A percentile compares a stretch with the other conserved stretches of the same genome.
These are phyloP conservation scores for Torrubiellomyces zombiae DNA, from an alignment of 2,329 filamentous ascomycete genomes.

Conservation along the genomic window DNA sequence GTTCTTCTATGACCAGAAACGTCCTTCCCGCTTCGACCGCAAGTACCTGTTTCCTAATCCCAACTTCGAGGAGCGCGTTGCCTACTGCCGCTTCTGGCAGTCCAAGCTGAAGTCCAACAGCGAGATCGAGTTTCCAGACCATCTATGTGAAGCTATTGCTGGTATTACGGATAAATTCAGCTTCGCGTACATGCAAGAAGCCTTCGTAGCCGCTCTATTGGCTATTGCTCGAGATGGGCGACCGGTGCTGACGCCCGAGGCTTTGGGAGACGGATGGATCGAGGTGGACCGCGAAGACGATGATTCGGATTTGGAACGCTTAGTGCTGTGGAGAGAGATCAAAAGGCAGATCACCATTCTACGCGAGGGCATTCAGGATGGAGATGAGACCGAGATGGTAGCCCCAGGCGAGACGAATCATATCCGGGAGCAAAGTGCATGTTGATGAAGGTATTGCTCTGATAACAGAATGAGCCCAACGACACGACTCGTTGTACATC, in stretches of 20 bases:
- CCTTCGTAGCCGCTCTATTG: slow-evolving; percentile 46
- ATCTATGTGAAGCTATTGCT: slow-evolving; percentile 40
- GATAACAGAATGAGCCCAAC: too few relatives aligned
- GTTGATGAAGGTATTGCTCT: too few relatives aligned
- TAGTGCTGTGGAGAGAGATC: slow-evolving; percentile 43
- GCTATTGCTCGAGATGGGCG: slow-evolving; percentile 30
- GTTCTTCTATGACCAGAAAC: slow-evolving; percentile 29
- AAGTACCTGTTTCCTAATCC: slow-evolving; percentile 51
- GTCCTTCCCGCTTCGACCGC: slow-evolving; percentile 48
- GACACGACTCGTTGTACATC: too few relatives aligned
- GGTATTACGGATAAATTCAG: slow-evolving; percentile 47
- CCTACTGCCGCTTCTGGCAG: slow-evolving; percentile 49
- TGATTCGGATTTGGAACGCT: slow-evolving; percentile 25
- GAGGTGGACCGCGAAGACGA: slow-evolving; percentile 13
- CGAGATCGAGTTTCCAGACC: slow-evolving; percentile 42
- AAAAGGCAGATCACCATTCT: slow-evolving; percentile 46
- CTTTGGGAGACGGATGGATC: slow-evolving; percentile 21
- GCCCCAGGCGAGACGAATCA: too few relatives aligned
- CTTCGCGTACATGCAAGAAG: slow-evolving; percentile 55
- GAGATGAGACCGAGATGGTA: too few relatives aligned
- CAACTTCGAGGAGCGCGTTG: slow-evolving; percentile 31
- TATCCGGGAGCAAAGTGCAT: too few relatives aligned
- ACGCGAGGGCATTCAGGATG: slow-evolving; percentile 38
- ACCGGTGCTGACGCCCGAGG: slow-evolving; percentile 10
- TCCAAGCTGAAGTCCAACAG: slow-evolving; percentile 36